These are phyloP conservation scores for Begonia peltatifolia DNA, from an alignment of 306 rosid genomes.

Conservation along the genomic window DNA sequence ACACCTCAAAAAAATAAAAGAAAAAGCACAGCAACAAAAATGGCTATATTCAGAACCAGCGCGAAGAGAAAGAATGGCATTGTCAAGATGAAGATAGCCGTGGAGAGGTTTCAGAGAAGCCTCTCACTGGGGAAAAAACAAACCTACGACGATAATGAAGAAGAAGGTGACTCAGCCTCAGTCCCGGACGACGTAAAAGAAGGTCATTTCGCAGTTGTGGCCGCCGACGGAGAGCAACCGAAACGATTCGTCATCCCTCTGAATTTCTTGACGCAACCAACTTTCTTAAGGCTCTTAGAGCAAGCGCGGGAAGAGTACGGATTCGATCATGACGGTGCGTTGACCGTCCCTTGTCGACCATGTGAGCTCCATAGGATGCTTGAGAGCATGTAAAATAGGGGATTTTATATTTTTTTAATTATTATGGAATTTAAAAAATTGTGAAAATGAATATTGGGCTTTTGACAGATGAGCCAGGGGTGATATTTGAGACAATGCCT, in stretches of 20 bases:
- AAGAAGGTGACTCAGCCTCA: conserved; percentile 3
- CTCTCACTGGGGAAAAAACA: conserved; percentile 24
- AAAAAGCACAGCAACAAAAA: neutral
- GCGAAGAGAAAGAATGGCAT: conserved; percentile 33
- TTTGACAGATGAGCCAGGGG: too few species aligned
- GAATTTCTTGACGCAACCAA: conserved; percentile 39
- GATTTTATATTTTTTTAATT: too few species aligned
- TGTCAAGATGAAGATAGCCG: conserved; percentile 42
- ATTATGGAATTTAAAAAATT: too few species aligned
- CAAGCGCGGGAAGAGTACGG: conserved; percentile 72
- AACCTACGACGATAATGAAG: neutral
- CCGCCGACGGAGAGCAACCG: conserved; percentile 27
- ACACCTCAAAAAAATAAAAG: too few species aligned
- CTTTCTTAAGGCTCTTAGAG: conserved; percentile 45
- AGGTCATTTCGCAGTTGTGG: conserved; percentile 77
- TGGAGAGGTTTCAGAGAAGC: conserved; percentile 51
- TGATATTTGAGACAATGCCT: too few species aligned
- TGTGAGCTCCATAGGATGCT: conserved; percentile 48
- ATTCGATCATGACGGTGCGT: conserved; percentile 60
- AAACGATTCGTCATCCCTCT: conserved; percentile 63
- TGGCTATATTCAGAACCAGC: conserved; percentile 28
- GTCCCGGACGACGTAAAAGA: conserved; percentile 69
- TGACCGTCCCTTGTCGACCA: conserved; percentile 53
- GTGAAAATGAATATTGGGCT: too few species aligned
- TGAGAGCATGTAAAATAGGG: too few species aligned